These are phyloP conservation scores for Aspergillus diversus DNA, from an alignment of 495 filamentous ascomycete genomes.

Conservation along the genomic window DNA sequence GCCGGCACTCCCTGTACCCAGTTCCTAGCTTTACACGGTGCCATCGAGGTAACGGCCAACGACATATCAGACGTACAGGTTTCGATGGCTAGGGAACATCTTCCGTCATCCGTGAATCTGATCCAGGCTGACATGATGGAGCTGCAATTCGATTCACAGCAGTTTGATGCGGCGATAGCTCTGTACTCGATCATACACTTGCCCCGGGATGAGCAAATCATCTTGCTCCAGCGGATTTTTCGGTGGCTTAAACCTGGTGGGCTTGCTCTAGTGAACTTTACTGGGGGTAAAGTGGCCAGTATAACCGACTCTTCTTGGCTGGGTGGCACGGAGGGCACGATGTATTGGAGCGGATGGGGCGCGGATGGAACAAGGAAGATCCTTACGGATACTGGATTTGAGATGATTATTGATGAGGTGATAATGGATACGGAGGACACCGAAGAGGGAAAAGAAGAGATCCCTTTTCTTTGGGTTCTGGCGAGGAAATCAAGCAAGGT, in stretches of 20 bases:
- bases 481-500: conserved; percentile 19
- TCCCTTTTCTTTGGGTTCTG: conserved; percentile 29
- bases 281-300: conserved; percentile 26
- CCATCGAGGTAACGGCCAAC: conserved; percentile 36
- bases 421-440: conserved; percentile 24
- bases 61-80: conserved; percentile 45
- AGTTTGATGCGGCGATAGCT: conserved; percentile 44
- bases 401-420: conserved; percentile 28
- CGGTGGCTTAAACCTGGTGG: conserved; percentile 48
- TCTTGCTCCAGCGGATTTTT: conserved; percentile 35
- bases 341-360: conserved; percentile 52
- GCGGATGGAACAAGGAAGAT: conserved; percentile 27
- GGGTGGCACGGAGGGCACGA: conserved; percentile 27
- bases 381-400: conserved; percentile 27
- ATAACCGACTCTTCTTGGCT: conserved; percentile 29
- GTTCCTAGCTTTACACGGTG: conserved; percentile 22
- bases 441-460: conserved; percentile 1
- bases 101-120: conserved; percentile 27
- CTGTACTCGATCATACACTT: conserved; percentile 53
- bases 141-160: conserved; percentile 30
- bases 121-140: conserved; percentile 47
- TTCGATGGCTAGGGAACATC: conserved; percentile 29
- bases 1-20: conserved; percentile 42
- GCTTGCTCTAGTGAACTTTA: conserved; percentile 43
- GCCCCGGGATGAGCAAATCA: conserved; percentile 42